Conservation (phyloP, 2,329 filamentous ascomycete genomes). For the Apiospora koreana region DNA sequence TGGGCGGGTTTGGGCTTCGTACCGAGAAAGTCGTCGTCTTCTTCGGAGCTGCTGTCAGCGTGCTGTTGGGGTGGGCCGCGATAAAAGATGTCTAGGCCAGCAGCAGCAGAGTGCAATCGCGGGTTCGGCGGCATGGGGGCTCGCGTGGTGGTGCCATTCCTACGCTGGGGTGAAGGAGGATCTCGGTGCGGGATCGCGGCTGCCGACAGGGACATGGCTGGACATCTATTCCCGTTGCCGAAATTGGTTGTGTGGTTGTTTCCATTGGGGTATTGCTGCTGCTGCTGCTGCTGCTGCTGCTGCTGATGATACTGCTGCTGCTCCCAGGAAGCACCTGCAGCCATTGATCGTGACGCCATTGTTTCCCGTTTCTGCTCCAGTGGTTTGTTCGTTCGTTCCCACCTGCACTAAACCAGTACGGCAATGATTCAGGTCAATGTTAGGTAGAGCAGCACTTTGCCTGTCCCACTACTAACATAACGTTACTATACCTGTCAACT, state of each 20-base stretch:
- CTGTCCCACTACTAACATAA: background rate
- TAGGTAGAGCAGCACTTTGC: background rate
- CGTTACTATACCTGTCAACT: background rate
- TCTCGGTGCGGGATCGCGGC: background rate
- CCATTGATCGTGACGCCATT: conserved; percentile 2
- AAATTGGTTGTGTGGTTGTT: background rate
- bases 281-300: background rate
- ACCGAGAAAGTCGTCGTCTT: conserved; percentile 29
- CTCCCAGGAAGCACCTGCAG: background rate
- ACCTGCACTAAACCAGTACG: background rate
- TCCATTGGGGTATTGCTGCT: background rate
- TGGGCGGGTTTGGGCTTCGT: conserved; percentile 24
- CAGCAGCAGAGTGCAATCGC: conserved; percentile 15
- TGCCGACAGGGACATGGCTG: conserved; percentile 5
- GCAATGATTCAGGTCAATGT: background rate
- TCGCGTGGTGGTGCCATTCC: conserved; percentile 1
- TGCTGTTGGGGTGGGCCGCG: conserved; percentile 21
- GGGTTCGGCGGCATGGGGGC: background rate
- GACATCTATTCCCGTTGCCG: background rate
- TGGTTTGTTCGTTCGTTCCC: no score
- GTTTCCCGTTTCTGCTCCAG: background rate
- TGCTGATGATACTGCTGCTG: background rate
- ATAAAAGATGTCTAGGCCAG: conserved; percentile 20
- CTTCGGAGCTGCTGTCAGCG: conserved; percentile 43
- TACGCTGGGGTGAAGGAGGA: background rate